Conservation (phyloP, 257 asterid species). For the Sherardia arvensis region DNA sequence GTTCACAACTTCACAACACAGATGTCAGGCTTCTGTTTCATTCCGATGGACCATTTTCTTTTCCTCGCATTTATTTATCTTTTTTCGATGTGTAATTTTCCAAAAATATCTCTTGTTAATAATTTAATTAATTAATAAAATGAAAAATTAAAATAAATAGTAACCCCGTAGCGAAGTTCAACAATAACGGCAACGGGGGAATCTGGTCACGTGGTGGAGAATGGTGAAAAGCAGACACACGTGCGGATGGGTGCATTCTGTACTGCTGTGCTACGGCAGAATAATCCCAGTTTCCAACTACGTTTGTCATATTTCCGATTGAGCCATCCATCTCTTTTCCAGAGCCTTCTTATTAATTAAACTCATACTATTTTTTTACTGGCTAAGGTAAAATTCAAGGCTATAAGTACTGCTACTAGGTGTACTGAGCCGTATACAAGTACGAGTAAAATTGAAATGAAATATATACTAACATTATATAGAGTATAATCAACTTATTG, state of each 20-base stretch:
- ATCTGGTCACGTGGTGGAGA: conserved; percentile 30
- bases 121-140: too few relatives aligned
- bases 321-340: neutral
- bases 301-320: neutral
- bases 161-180: neutral
- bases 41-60: neutral
- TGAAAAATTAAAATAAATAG: too few relatives aligned
- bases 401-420: too few relatives aligned
- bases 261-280: conserved; percentile 24
- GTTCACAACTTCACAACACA: conserved; percentile 1
- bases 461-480: too few relatives aligned
- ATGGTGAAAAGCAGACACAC: conserved; percentile 33
- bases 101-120: too few relatives aligned
- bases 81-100: too few relatives aligned
- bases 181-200: conserved; percentile 18
- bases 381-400: too few relatives aligned
- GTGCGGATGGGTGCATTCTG: conserved; percentile 42
- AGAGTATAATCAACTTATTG: too few relatives aligned
- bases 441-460: too few relatives aligned
- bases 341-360: neutral
- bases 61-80: too few relatives aligned
- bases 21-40: conserved; percentile 20
- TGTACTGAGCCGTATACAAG: too few relatives aligned
- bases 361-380: too few relatives aligned
- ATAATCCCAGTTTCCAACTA: conserved; percentile 9